Conservation (phyloP, 2,329 filamentous ascomycete species). For the Nemania sp. region DNA sequence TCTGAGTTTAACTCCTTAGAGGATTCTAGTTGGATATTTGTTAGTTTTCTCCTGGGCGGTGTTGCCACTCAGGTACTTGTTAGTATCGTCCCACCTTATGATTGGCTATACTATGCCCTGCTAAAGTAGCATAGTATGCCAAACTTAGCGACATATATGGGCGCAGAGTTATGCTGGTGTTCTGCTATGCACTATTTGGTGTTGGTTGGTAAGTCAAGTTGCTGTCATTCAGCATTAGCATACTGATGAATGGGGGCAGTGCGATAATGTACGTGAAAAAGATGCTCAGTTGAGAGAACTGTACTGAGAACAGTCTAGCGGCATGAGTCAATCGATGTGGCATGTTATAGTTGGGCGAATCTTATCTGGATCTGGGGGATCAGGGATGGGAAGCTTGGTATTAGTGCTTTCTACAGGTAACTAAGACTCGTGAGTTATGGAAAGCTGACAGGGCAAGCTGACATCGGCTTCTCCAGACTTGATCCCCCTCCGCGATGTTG, state of each 20-base stretch:
- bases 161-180: conserved; percentile 54
- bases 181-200: conserved; percentile 56
- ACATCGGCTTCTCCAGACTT: conserved; percentile 45
- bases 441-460: neutral
- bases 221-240: neutral
- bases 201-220: conserved; percentile 49
- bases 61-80: conserved; percentile 59
- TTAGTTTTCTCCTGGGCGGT: conserved; percentile 55
- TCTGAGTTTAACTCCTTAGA: conserved; percentile 63
- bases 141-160: conserved; percentile 64
- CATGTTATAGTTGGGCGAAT: conserved; percentile 56
- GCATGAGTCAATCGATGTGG: conserved; percentile 51
- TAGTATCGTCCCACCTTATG: conserved; percentile 25
- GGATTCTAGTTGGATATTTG: conserved; percentile 62
- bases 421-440: neutral
- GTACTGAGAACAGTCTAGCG: conserved; percentile 39
- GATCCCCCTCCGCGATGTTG: conserved; percentile 56
- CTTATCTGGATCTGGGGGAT: conserved; percentile 56
- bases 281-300: neutral
- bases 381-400: conserved; percentile 56
- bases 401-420: conserved; percentile 57
- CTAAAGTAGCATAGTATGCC: conserved; percentile 47
- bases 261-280: conserved; percentile 28
- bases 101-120: no score
- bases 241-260: conserved; percentile 12